Conservation (phyloP, 1,139 yeast species). For the Eremothecium gossypii region DNA sequence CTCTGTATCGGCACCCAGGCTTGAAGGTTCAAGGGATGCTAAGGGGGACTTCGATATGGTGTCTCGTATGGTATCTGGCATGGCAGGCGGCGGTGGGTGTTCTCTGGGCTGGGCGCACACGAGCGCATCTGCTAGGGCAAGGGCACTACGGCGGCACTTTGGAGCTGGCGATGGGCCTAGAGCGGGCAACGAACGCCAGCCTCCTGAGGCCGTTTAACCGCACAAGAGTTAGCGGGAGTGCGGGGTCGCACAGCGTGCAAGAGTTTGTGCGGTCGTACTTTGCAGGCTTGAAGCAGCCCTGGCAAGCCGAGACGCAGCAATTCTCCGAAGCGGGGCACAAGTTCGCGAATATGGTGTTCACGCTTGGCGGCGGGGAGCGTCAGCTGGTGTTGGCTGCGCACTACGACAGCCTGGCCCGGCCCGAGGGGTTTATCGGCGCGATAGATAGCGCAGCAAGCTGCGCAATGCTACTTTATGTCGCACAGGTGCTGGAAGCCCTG, state of each 20-base stretch:
- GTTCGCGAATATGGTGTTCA: conserved; percentile 40
- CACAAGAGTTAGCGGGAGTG: conserved; percentile 40
- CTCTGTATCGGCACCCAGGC: too few relatives aligned
- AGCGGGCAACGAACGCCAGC: conserved; percentile 6
- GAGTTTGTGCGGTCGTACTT: conserved; percentile 32
- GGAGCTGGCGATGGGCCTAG: conserved; percentile 10
- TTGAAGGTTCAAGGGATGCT: not conserved
- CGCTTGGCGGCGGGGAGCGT: conserved; percentile 24
- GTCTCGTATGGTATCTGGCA: too few relatives aligned
- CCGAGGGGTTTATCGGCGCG: conserved; percentile 51
- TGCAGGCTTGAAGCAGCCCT: conserved; percentile 22
- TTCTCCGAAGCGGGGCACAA: conserved; percentile 34
- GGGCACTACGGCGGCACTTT: conserved; percentile 13
- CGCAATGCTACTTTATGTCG: conserved; percentile 40
- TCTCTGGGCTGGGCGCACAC: too few relatives aligned
- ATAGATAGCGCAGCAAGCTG: conserved; percentile 52
- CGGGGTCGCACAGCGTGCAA: conserved; percentile 33
- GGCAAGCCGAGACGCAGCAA: conserved; percentile 36
- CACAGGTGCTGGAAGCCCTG: conserved; percentile 28
- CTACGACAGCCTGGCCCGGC: conserved; percentile 42
- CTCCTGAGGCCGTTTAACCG: conserved; percentile 29
- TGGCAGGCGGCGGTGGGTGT: too few relatives aligned
- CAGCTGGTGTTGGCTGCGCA: conserved; percentile 43
- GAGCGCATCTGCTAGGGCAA: not conserved
- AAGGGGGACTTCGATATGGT: not conserved